These are phyloP conservation scores for Leucoagaricus sp. DNA, from an alignment of 1,284 basidiomycete genomes.

Conservation along the genomic window DNA sequence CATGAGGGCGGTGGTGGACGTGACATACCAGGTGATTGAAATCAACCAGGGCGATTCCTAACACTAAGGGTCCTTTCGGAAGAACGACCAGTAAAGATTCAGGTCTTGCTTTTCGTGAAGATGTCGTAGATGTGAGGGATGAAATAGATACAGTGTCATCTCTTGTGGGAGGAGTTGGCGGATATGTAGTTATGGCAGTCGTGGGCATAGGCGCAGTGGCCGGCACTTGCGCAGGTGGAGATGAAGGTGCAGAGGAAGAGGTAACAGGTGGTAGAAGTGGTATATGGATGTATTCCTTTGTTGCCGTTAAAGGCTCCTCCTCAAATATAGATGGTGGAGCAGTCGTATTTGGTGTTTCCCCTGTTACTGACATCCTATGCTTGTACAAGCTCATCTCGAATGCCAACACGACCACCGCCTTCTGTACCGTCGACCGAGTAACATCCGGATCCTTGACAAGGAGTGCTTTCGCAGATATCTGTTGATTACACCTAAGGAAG, in stretches of 20 bases:
- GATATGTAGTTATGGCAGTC: conserved; percentile 47
- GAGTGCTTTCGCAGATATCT: conserved; percentile 85
- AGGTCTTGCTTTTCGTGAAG: conserved; percentile 74
- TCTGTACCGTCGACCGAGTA: conserved; percentile 95
- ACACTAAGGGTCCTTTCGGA: conserved; percentile 60
- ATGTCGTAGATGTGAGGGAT: conserved; percentile 58
- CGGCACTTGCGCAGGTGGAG: not conserved
- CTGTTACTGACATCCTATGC: conserved; percentile 31
- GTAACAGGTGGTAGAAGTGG: conserved; percentile 6
- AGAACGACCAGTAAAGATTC: conserved; percentile 70
- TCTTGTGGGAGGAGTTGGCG: conserved; percentile 49
- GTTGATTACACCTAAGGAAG: conserved; percentile 85
- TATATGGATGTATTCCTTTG: not conserved
- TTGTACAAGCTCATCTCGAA: conserved; percentile 61
- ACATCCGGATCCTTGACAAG: conserved; percentile 85
- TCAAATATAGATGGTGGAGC: conserved; percentile 50
- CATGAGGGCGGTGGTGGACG: conserved; percentile 2
- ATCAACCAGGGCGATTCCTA: conserved; percentile 86
- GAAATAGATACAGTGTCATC: conserved; percentile 59
- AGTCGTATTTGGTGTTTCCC: conserved; percentile 52
- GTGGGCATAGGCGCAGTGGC: not conserved
- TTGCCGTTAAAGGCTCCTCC: conserved; percentile 19
- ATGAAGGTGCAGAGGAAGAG: not conserved
- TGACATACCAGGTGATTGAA: conserved; percentile 83
- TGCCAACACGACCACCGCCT: conserved; percentile 94